Base-by-base conservation (phyloP, 257 asterid species). In the Solanum clarkiae region DNA sequence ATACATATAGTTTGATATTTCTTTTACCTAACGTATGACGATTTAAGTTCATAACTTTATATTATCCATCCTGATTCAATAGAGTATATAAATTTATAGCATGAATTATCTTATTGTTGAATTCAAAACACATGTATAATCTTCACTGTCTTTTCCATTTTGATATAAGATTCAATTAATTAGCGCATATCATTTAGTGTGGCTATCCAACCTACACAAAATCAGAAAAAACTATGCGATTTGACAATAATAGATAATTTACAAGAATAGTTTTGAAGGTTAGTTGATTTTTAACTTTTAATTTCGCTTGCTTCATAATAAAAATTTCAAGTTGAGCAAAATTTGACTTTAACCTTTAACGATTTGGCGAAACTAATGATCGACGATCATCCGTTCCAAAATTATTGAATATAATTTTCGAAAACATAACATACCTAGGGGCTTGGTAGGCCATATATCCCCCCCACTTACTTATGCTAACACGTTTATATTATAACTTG, bases 271-370 rank as follows among this genome's bases (percentile, higher is more conserved):
- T 12, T 6, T 62, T n/a, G 17, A 17, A 62, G 4, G 16, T 12
- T 32, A 16, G 6, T 6, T 29, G 0, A n/a, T 65, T 8, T 65
- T 26, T 18, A 65, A 65, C 16, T 65, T 65, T 65, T 62, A 0
- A 26, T 20, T 2, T 2, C 8, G 0, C 1, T 63, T 26, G 8
- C 0, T 26, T 16, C 4, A 2, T 26, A 5, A 15, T 1, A 65
- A 12, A 26, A 65, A 24, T 6, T 16, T 8, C 0, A 26, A 13
- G 44, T 65, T 65, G 0, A 5, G 6, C 1, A 24, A 6, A 4
- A 5, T 65, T 65, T 65, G 20, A 65, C 4, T 15, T 26, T 65
- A 12, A 9, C 0, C 1, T 20, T 13, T 36, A 36, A 36, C 6
- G 6, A 36, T 36, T 36, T 36, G 42, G 0, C 4, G 42, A 0